Base-by-base conservation (phyloP, 1,139 yeast genomes). In the Debaryomyces nepalensis region DNA sequence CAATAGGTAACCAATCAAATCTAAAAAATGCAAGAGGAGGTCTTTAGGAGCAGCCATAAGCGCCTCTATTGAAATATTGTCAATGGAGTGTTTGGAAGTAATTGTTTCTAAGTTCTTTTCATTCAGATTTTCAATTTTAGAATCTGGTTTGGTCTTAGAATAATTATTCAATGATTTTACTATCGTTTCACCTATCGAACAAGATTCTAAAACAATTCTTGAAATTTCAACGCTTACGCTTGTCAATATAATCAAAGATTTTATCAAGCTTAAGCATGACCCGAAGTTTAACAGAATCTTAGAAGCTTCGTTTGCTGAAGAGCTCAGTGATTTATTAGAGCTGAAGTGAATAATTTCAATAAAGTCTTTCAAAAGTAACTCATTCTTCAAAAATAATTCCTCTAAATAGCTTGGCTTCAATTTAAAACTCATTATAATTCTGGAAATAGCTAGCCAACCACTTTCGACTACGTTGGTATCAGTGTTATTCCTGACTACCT, bases 1-100 rank as follows among this genome's bases (percentile, higher is more conserved):
- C 23, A 87, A 63, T 6, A 87, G 52, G 36, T 79, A 73, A 0
- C 82, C 77, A 22, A 86, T 67, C 37, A 88, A 66, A 30, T 77
- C 72, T 16, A 89, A 61, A 19, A 85, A 70, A 18, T 81, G 73
- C 1, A 78, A 54, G 23, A 86, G 62, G 26, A 87, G 59, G 18
- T 83, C 87, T 50, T 83, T 84, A 0, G 95, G 91, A 4, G 83
- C 80, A 41, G 84, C 81, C 81, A 89, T 85, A 32, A 90, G 64
- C 0, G 88, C 80, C 54, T 87, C 95, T 32, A 84, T 74, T 2
- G 84, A 69, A 0, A 78, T 57, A 2, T 58, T 55, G 18, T 61
- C 66, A 23, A 24, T 36, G 20, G 46, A 32, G 12, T 46, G 35
- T 5, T 37, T 42, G 3, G 54, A 51, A 2, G 38, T 35, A 2